phyloP scores from a whole-genome alignment of 2,329 filamentous ascomycete species.

The Cryphonectria nitschkei region DNA sequence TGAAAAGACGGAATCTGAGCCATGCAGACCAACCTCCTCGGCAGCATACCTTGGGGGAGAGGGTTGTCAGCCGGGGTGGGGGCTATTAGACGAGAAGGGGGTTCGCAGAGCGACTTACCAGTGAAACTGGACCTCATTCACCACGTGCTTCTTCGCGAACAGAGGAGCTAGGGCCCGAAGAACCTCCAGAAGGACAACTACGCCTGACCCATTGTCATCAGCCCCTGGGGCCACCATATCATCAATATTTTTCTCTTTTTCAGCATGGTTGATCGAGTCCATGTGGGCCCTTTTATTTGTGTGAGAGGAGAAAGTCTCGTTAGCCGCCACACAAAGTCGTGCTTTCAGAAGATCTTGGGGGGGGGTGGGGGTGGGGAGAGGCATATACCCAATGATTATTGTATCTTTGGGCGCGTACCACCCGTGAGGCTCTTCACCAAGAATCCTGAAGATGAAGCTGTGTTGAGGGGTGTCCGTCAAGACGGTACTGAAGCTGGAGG shows the following conservation, averaged over 20 bases:
- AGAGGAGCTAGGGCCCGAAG: background rate
- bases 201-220: conserved; percentile 21
- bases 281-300: conserved; percentile 14
- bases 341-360: background rate
- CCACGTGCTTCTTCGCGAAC: background rate
- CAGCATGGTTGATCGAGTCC: conserved; percentile 5
- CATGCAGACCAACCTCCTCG: conserved; percentile 17
- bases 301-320: background rate
- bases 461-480: conserved; percentile 13
- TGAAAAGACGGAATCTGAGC: conserved; percentile 9
- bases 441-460: conserved; percentile 6
- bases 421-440: background rate
- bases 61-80: background rate
- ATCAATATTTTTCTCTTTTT: background rate
- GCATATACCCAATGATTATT: conserved; percentile 1
- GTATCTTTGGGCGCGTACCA: background rate
- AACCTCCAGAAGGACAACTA: conserved; percentile 17
- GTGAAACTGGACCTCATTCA: conserved; percentile 23
- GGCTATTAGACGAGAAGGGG: background rate
- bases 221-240: conserved; percentile 17
- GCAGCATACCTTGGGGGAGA: conserved; percentile 10
- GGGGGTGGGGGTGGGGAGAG: background rate
- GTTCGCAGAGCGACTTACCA: background rate
- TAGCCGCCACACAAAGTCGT: background rate
- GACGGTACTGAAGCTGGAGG: background rate